A percentile compares a stretch with the other conserved stretches of the same genome.
phyloP scores from a whole-genome alignment of 306 rosid genomes.

The Castanospermum australe region DNA sequence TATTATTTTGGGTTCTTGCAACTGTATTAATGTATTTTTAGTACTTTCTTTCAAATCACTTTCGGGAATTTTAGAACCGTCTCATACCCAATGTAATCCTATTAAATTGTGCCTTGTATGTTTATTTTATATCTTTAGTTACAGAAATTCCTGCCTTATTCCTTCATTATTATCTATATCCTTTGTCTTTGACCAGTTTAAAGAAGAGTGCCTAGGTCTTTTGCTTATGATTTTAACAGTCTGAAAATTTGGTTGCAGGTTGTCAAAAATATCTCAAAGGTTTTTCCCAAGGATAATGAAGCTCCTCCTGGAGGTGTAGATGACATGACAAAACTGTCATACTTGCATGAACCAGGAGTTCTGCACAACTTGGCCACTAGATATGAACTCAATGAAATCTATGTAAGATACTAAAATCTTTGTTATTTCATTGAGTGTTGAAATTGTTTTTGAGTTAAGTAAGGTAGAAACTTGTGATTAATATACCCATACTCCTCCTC shows the following conservation, averaged over 20 bases:
- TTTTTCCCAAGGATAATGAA: constrained; percentile 68
- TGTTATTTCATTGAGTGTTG: not conserved
- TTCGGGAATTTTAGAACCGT: not conserved
- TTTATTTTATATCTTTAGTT: not conserved
- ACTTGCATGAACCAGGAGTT: constrained; percentile 80
- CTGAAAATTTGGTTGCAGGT: constrained; percentile 44
- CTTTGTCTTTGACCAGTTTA: not conserved
- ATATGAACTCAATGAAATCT: constrained; percentile 76
- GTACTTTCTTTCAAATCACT: not conserved
- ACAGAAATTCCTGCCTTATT: not conserved
- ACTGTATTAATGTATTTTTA: not conserved
- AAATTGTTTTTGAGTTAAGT: not conserved
- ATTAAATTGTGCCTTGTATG: not conserved
- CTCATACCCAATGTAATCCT: not conserved
- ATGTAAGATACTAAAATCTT: constrained; percentile 44
- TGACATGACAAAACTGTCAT: constrained; percentile 78
- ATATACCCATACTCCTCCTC: not conserved
- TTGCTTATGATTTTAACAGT: constrained; percentile 5
- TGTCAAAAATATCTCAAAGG: constrained; percentile 56
- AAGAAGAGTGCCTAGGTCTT: not conserved
- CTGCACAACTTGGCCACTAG: constrained; percentile 62
- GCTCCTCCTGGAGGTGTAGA: constrained; percentile 82
- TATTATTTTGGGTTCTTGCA: not conserved
- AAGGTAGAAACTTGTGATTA: not conserved
- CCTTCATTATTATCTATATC: not conserved